These are phyloP conservation scores for Calocybe gangraenosa DNA, from an alignment of 768 basidiomycete species.

Conservation along the genomic window DNA sequence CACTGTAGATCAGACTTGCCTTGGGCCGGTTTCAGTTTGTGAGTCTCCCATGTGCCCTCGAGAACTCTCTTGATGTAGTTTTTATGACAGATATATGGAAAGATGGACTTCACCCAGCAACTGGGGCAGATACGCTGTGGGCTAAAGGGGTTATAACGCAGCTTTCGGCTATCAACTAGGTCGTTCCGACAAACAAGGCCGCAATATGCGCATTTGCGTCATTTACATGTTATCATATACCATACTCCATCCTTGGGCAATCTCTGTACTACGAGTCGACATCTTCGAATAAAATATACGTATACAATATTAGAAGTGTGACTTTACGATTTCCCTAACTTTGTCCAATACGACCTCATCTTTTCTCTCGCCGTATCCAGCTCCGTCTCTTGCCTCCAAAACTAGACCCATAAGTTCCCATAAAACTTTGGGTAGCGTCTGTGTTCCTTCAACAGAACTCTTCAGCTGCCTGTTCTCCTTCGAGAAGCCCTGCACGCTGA, in stretches of 20 bases:
- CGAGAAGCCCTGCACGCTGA: constrained; percentile 32
- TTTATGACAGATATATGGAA: constrained; percentile 19
- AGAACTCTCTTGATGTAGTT: not conserved
- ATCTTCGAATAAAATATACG: too few species aligned
- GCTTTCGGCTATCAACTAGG: not conserved
- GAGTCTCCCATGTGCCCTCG: not conserved
- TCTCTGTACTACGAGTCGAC: too few species aligned
- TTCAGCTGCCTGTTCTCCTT: constrained; percentile 24
- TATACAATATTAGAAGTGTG: constrained; percentile 15
- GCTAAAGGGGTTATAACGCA: constrained; percentile 9
- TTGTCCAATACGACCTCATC: constrained; percentile 23
- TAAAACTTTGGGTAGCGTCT: constrained; percentile 25
- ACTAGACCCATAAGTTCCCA: constrained; percentile 28
- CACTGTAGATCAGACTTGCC: constrained; percentile 14
- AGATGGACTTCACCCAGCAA: constrained; percentile 18
- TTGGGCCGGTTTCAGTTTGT: constrained; percentile 18
- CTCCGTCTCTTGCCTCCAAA: constrained; percentile 27
- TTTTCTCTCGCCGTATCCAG: constrained; percentile 14
- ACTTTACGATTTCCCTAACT: constrained; percentile 24
- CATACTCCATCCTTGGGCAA: too few species aligned
- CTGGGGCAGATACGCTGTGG: constrained; percentile 18
- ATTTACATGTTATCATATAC: too few species aligned
- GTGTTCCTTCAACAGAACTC: constrained; percentile 22
- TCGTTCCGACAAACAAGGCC: not conserved
- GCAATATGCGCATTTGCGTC: too few species aligned